Conservation (phyloP, 2,329 filamentous ascomycete species). For the Aspergillus oerlinghausenensis region DNA sequence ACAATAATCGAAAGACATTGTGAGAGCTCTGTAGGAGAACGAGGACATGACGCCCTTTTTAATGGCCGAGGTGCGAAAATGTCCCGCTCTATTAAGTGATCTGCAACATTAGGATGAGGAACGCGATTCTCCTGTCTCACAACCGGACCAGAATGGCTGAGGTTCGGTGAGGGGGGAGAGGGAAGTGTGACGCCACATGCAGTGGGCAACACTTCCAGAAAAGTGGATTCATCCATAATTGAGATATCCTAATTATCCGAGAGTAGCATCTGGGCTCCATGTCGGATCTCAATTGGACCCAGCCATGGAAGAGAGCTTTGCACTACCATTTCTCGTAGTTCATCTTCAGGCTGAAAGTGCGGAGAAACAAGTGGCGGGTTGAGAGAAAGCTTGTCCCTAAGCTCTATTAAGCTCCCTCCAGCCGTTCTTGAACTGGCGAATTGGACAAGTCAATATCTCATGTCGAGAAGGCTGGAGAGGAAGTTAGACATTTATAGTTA, state of each 20-base stretch:
- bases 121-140: not conserved
- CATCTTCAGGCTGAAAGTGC: not conserved
- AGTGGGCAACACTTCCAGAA: not conserved
- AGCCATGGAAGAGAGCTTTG: not conserved
- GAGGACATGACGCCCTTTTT: constrained; percentile 6
- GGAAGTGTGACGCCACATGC: not conserved
- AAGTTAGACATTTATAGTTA: not conserved
- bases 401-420: not conserved
- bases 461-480: not conserved
- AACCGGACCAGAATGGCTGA: not conserved
- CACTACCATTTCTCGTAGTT: no score
- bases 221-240: not conserved
- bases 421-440: no score
- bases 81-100: constrained; percentile 12
- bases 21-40: not conserved
- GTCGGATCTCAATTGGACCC: not conserved
- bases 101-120: constrained; percentile 11
- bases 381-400: not conserved
- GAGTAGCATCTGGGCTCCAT: not conserved
- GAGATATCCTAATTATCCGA: not conserved
- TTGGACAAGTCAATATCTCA: not conserved
- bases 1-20: not conserved
- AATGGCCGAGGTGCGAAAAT: not conserved
- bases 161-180: not conserved
- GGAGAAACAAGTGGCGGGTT: not conserved